These are phyloP conservation scores for Drechslera avenae DNA, from an alignment of 2,329 filamentous ascomycete species.

Conservation along the genomic window DNA sequence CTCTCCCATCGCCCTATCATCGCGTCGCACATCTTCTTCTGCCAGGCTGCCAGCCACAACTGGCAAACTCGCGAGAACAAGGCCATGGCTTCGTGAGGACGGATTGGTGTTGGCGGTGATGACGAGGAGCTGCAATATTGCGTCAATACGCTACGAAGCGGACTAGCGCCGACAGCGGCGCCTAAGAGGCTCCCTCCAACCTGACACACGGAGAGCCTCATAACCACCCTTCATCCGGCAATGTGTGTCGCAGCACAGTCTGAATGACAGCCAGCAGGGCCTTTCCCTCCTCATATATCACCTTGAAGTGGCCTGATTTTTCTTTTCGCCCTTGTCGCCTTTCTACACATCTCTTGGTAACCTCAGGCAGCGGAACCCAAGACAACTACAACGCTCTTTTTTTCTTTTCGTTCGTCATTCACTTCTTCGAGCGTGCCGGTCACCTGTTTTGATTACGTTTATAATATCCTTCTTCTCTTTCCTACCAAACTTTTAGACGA, in stretches of 20 bases:
- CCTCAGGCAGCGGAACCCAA: conserved; percentile 26
- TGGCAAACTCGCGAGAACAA: conserved; percentile 3
- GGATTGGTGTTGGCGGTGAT: conserved; percentile 18
- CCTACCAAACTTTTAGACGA: no score
- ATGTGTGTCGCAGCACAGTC: conserved; percentile 37
- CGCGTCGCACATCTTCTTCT: conserved; percentile 6
- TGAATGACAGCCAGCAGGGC: conserved; percentile 27
- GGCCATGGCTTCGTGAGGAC: background rate
- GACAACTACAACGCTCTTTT: conserved; percentile 5
- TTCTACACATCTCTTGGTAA: conserved; percentile 23
- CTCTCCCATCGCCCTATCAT: conserved; percentile 6
- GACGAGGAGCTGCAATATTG: conserved; percentile 2
- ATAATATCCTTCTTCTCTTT: conserved; percentile 16
- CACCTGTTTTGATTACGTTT: conserved; percentile 25
- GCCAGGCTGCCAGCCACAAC: conserved; percentile 8
- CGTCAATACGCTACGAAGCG: conserved; percentile 1
- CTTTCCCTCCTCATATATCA: conserved; percentile 37
- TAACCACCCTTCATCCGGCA: conserved; percentile 31
- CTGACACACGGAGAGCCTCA: conserved; percentile 38
- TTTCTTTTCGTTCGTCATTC: conserved; percentile 23
- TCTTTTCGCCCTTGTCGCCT: conserved; percentile 25
- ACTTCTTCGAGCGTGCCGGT: conserved; percentile 38
- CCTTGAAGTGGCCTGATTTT: conserved; percentile 40
- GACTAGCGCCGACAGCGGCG: conserved; percentile 25
- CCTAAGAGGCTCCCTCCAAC: conserved; percentile 27